Evolutionary conservation across 2,329 filamentous ascomycete species (phyloP).

Genomic region (Hyphodiscus sp.): DNA sequence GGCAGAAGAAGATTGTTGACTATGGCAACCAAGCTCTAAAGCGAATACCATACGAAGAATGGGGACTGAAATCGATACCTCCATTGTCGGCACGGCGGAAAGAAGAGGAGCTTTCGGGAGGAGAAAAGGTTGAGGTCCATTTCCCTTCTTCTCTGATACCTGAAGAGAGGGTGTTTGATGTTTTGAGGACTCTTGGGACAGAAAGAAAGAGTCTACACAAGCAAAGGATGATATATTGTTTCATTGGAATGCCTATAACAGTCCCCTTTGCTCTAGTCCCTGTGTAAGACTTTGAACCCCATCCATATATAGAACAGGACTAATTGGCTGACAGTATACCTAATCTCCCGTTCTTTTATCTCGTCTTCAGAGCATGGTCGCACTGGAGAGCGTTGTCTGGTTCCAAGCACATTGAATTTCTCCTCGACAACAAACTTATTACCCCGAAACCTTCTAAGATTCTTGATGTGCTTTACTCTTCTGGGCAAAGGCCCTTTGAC

Average conservation of each 20-base stretch:
- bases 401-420: conserved; percentile 76
- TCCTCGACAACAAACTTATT: conserved; percentile 68
- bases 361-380: conserved; percentile 85
- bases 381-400: conserved; percentile 84
- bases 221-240: conserved; percentile 71
- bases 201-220: conserved; percentile 76
- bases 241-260: conserved; percentile 75
- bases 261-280: conserved; percentile 79
- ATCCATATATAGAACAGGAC: background rate
- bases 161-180: conserved; percentile 51
- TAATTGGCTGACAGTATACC: conserved; percentile 55
- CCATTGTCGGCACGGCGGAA: conserved; percentile 64
- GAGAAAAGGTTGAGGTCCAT: conserved; percentile 63
- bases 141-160: conserved; percentile 70
- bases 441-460: conserved; percentile 56
- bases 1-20: conserved; percentile 80
- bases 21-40: conserved; percentile 84
- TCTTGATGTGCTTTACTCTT: conserved; percentile 67
- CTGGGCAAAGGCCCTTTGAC: conserved; percentile 17
- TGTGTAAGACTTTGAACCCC: conserved; percentile 52
- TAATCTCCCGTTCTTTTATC: conserved; percentile 95
- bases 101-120: conserved; percentile 55
- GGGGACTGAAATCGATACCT: conserved; percentile 92
- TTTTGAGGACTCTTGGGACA: conserved; percentile 67
- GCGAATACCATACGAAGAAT: conserved; percentile 93